A percentile compares a stretch with the other conserved stretches of the same genome.
Conservation (phyloP, 257 asterid species). For the Nicotiana obtusifolia region DNA sequence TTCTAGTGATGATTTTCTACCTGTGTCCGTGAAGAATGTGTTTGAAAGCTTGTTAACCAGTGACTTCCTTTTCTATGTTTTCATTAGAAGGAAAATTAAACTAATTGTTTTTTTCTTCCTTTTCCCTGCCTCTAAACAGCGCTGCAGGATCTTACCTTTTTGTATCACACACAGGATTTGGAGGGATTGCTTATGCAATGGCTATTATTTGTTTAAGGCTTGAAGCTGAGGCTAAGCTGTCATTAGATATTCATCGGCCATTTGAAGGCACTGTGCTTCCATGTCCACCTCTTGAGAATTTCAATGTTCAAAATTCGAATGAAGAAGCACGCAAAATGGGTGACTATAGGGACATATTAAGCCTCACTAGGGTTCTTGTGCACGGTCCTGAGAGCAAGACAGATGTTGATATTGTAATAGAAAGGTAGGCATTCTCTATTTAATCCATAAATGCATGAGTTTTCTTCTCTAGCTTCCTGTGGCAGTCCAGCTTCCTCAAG, state of each 20-base stretch:
- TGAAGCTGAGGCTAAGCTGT: slow-evolving; percentile 54
- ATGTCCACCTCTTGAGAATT: slow-evolving; percentile 26
- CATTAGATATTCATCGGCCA: slow-evolving; percentile 30
- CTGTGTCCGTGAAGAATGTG: neutral
- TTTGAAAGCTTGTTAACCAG: neutral
- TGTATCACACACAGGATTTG: slow-evolving; percentile 98
- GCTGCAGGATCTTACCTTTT: slow-evolving; percentile 90
- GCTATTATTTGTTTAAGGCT: slow-evolving; percentile 79
- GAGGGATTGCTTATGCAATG: slow-evolving; percentile 98
- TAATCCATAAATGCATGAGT: neutral
- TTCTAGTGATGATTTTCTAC: neutral
- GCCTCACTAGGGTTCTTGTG: slow-evolving; percentile 88
- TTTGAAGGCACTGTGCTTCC: slow-evolving; percentile 31
- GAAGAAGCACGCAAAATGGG: slow-evolving; percentile 70
- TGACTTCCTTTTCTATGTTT: neutral
- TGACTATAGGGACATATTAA: slow-evolving; percentile 86
- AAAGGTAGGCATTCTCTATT: slow-evolving; percentile 41
- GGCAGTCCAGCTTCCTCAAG: neutral
- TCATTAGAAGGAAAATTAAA: slow-evolving; percentile 22
- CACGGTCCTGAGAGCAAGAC: slow-evolving; percentile 99
- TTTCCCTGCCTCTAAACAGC: slow-evolving; percentile 36
- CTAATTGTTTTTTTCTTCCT: slow-evolving; percentile 17
- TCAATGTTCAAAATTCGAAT: slow-evolving; percentile 33
- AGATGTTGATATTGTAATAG: slow-evolving; percentile 64
- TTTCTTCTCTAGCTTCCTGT: neutral